Percentiles rank a stretch among this genome's conserved stretches.
Evolutionary conservation across 139 green algal species (phyloP).

Genomic region (Astrephomene gubernaculifera): DNA sequence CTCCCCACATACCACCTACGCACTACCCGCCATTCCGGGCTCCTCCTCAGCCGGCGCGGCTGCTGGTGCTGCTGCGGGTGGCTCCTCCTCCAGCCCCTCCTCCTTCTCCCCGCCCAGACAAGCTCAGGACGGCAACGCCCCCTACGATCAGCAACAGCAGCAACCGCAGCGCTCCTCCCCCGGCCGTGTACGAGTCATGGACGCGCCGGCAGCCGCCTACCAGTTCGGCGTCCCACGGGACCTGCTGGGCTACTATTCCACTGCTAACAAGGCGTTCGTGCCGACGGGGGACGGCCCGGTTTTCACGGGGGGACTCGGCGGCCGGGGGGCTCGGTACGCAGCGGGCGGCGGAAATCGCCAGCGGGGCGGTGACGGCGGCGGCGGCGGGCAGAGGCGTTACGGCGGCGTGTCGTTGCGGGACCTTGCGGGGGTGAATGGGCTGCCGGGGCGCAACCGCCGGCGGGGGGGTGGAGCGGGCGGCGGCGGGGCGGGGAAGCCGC

Average conservation of each 20-base stretch:
- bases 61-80: not conserved
- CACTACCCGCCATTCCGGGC: not conserved
- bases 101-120: not conserved
- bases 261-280: too few relatives aligned
- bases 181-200: not conserved
- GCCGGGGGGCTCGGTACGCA: conserved; percentile 1
- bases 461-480: not conserved
- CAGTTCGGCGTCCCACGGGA: conserved; percentile 1
- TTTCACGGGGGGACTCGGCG: conserved; percentile 27
- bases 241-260: conserved; percentile 20
- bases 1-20: not conserved
- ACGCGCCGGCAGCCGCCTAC: not conserved
- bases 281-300: not conserved
- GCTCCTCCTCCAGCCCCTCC: not conserved
- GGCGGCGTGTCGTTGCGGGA: conserved; percentile 15
- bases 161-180: not conserved
- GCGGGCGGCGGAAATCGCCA: not conserved
- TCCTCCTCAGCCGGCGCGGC: not conserved
- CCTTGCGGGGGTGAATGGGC: conserved; percentile 15
- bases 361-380: not conserved
- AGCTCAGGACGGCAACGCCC: too few relatives aligned
- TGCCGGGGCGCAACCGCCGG: not conserved
- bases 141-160: too few relatives aligned
- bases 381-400: not conserved
- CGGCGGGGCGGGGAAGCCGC: not conserved